These are phyloP conservation scores for Phytophthora melonis DNA, from an alignment of 352 stramenopile genomes.

Conservation along the genomic window DNA sequence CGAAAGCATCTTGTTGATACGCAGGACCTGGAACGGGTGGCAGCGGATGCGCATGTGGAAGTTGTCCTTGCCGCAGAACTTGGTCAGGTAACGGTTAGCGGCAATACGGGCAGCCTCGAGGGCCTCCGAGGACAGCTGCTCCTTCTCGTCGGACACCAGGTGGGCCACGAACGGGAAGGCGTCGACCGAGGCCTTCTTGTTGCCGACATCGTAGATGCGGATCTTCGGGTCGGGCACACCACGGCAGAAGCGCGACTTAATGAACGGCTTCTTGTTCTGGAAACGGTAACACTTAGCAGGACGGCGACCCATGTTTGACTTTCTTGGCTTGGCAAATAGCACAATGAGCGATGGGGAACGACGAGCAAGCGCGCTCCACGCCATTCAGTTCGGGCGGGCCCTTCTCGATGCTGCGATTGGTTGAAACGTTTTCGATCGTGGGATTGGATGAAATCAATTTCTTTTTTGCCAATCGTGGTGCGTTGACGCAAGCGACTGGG, in stretches of 20 bases:
- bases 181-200: slow-evolving; percentile 98
- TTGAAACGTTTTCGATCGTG: background rate
- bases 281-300: slow-evolving; percentile 99
- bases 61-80: slow-evolving; percentile 98
- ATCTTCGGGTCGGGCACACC: slow-evolving; percentile 98
- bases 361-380: background rate
- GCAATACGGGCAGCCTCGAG: slow-evolving; percentile 98
- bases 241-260: slow-evolving; percentile 99
- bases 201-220: slow-evolving; percentile 99
- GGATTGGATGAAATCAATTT: no score
- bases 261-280: slow-evolving; percentile 99
- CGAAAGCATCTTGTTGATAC: slow-evolving; percentile 99
- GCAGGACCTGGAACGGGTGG: slow-evolving; percentile 99
- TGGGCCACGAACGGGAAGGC: slow-evolving; percentile 99
- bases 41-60: slow-evolving; percentile 99
- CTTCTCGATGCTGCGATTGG: slow-evolving; percentile 2
- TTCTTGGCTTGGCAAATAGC: slow-evolving; percentile 44
- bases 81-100: slow-evolving; percentile 99
- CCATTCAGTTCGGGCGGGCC: slow-evolving; percentile 27
- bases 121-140: slow-evolving; percentile 96
- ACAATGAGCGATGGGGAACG: slow-evolving; percentile 27
- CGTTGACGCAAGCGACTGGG: background rate
- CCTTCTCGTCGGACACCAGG: slow-evolving; percentile 95
- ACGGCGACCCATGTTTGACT: slow-evolving; percentile 63
- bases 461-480: background rate